Percentiles rank a stretch among this genome's conserved stretches.
Conservation (phyloP, 176 grass and related monocot species). For the Carex cristatella region DNA sequence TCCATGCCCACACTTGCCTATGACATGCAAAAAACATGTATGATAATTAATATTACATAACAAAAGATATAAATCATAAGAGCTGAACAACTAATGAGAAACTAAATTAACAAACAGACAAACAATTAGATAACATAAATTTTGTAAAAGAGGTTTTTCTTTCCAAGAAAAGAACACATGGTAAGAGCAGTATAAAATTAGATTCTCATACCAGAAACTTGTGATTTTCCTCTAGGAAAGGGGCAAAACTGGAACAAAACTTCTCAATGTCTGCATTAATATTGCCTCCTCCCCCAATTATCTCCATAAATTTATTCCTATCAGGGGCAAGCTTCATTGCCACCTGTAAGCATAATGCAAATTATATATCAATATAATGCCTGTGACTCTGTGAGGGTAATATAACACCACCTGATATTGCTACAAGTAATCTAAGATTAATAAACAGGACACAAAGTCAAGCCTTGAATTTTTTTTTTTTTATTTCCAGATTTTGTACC, state of each 20-base stretch:
- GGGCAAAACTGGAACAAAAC: slow-evolving; percentile 51
- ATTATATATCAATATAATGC: not conserved
- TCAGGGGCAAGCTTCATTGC: slow-evolving; percentile 76
- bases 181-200: not conserved
- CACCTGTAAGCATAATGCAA: slow-evolving; percentile 30
- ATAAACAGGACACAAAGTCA: not conserved
- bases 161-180: not conserved
- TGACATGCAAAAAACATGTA: not conserved
- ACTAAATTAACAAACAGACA: not conserved
- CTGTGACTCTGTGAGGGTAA: not conserved
- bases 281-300: slow-evolving; percentile 59
- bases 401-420: not conserved
- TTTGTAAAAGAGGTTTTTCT: not conserved
- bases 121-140: not conserved
- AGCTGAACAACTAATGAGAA: not conserved
- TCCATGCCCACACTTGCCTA: slow-evolving; percentile 69
- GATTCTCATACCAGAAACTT: slow-evolving; percentile 54
- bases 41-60: not conserved
- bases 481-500: not conserved
- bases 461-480: not conserved
- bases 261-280: slow-evolving; percentile 58
- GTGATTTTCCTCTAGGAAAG: slow-evolving; percentile 65
- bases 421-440: not conserved
- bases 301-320: slow-evolving; percentile 83
- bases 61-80: not conserved